Base-by-base conservation (phyloP, 1,139 yeast genomes). In the Candida tropicalis region DNA sequence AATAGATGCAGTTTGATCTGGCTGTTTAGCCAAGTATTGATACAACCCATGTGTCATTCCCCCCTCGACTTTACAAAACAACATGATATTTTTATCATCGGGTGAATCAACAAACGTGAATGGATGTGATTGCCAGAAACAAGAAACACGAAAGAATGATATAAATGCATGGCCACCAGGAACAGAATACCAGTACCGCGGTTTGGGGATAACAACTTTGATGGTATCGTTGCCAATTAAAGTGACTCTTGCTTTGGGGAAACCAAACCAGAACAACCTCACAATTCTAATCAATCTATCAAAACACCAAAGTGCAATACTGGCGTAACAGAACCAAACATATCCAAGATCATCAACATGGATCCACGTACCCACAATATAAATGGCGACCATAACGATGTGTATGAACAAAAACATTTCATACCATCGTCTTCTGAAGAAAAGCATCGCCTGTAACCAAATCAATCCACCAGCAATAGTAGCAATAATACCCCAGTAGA, bases 91-190 rank as follows among this genome's bases (percentile, higher is more conserved):
- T 38, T 34, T 31, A 11, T 29, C 26, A 7, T 35, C 34, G 5
- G 12, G 41, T 40, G 68, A 54, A 37, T 63, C 59, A 29, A 57
- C 51, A 5, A 70, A 43, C 2, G 48, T 42, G 15, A 45, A 45
- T 35, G 75, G 75, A 49, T 70, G 76, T 2, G 73, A 67, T 51
- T 70, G 76, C 71, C 71, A 70, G 51, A 70, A 70, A 43, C 57
- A 62, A n/a, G 57, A 42, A 3, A 63, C 63, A 36, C 59, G 57
- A 22, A 74, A 43, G 53, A 78, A 77, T 47, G 75, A 69, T 31
- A 78, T 60, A 45, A 70, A 78, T 0, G 78, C 81, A 54, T 76
- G 79, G 1, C 79, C 76, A 28, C 82, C 82, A 9, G 79, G 77
- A 33, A 61, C 54, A 1, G 73, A 53, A 12, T 59, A 55, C 78